phyloP scores from a whole-genome alignment of 495 filamentous ascomycete genomes.

The Podospora pseudocomata region DNA sequence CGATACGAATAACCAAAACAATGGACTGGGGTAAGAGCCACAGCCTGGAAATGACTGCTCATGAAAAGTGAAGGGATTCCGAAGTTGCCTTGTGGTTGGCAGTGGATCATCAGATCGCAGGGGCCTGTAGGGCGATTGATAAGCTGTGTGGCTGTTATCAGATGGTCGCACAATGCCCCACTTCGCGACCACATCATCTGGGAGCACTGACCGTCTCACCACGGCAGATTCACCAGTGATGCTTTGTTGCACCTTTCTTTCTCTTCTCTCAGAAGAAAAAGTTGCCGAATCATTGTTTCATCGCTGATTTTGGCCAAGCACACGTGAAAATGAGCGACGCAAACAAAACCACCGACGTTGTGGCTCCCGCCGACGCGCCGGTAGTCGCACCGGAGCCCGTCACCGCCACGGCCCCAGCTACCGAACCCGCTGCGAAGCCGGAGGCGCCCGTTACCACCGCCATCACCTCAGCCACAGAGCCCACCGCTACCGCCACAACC shows the following conservation, averaged over 20 bases:
- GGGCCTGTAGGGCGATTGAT: background rate
- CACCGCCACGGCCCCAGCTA: background rate
- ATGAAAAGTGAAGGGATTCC: background rate
- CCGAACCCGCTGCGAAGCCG: background rate
- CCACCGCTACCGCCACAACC: slow-evolving; percentile 4
- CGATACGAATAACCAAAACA: no score
- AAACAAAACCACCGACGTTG: background rate
- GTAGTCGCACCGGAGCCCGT: background rate
- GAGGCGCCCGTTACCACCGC: background rate
- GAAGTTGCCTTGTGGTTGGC: background rate
- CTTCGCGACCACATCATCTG: background rate
- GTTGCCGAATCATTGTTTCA: background rate
- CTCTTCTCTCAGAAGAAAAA: background rate
- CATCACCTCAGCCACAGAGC: background rate
- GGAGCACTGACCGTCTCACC: background rate
- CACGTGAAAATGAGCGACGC: background rate
- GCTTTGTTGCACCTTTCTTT: background rate
- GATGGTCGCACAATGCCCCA: background rate
- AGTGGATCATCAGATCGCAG: background rate
- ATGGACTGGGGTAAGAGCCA: no score
- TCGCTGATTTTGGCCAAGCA: background rate
- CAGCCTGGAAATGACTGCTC: no score
- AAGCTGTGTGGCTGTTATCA: background rate
- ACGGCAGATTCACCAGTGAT: background rate
- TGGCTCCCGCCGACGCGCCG: background rate